These are phyloP conservation scores for Guyanaporus albipodus DNA, from an alignment of 768 basidiomycete genomes.

Conservation along the genomic window DNA sequence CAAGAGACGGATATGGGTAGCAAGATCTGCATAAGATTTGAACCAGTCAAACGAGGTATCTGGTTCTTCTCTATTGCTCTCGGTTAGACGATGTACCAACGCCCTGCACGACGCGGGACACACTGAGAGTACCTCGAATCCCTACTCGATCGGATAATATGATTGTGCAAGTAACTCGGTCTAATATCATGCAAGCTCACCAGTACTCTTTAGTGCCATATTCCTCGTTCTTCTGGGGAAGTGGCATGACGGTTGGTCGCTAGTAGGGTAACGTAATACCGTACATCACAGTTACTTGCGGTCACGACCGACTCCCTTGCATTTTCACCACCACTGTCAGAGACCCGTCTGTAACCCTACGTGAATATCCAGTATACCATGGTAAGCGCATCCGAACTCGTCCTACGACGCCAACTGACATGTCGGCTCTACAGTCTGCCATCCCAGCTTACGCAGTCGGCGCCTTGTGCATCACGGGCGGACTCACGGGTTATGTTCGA, in stretches of 20 bases:
- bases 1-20: constrained; percentile 52
- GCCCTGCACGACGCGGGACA: constrained; percentile 18
- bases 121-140: constrained; percentile 67
- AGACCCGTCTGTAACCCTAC: constrained; percentile 26
- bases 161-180: neutral
- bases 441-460: constrained; percentile 80
- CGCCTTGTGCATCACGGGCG: constrained; percentile 70
- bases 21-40: constrained; percentile 75
- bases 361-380: constrained; percentile 18
- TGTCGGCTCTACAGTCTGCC: constrained; percentile 54
- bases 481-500: constrained; percentile 64
- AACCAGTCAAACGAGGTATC: constrained; percentile 82
- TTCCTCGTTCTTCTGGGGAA: constrained; percentile 64
- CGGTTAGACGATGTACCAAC: constrained; percentile 1
- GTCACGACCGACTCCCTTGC: too few relatives aligned
- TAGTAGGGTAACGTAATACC: constrained; percentile 3
- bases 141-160: constrained; percentile 38
- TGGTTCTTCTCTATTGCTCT: constrained; percentile 46
- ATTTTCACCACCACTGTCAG: too few relatives aligned
- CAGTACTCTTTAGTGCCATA: constrained; percentile 70
- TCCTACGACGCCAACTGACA: constrained; percentile 12
- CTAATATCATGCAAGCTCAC: constrained; percentile 34
- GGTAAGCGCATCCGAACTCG: constrained; percentile 24
- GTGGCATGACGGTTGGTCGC: constrained; percentile 20
- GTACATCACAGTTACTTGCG: too few relatives aligned